Percentiles rank a stretch among this genome's conserved stretches.
Evolutionary conservation across 73 alveolate species (phyloP).

Genomic region (Paramecium biaurelia): DNA sequence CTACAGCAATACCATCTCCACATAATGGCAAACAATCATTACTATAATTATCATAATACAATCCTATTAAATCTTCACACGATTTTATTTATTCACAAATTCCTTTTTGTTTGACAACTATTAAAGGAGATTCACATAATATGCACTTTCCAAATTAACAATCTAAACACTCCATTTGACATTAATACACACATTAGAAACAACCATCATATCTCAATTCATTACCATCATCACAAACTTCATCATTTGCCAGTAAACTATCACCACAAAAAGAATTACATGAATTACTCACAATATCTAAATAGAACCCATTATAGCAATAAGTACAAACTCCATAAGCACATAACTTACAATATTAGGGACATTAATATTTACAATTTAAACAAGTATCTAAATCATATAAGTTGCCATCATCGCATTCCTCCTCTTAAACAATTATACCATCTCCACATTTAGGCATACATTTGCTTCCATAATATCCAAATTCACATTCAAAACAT

Average conservation of each 20-base stretch:
- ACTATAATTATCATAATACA: neutral
- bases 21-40: neutral
- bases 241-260: neutral
- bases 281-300: too few relatives aligned
- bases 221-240: neutral
- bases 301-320: too few relatives aligned
- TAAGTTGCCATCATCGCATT: constrained; percentile 58
- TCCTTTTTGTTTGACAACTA: constrained; percentile 32
- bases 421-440: neutral
- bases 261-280: neutral
- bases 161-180: neutral
- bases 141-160: neutral
- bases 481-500: too few relatives aligned
- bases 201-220: neutral
- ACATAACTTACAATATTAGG: neutral
- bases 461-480: too few relatives aligned
- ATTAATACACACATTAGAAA: neutral
- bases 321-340: neutral
- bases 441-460: too few relatives aligned
- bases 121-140: neutral
- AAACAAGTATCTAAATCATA: constrained; percentile 52
- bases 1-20: neutral
- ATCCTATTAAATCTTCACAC: constrained; percentile 54
- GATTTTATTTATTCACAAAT: constrained; percentile 42
- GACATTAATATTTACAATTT: neutral